Evolutionary conservation across 2,329 filamentous ascomycete genomes (phyloP).

Genomic region (Fonsecaea erecta): DNA sequence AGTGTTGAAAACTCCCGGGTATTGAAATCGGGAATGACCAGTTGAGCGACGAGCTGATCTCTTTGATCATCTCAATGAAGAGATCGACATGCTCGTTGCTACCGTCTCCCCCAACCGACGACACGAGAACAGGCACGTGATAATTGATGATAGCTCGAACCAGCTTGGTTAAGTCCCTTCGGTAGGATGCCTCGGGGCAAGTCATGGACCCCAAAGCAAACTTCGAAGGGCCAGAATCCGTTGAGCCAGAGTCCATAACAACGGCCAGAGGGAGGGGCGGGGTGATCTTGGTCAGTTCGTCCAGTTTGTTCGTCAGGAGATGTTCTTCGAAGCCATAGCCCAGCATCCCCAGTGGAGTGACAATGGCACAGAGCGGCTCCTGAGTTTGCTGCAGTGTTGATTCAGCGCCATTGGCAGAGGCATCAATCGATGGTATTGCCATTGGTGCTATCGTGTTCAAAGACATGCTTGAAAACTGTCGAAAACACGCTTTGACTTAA

Average conservation of each 20-base stretch:
- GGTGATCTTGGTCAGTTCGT: not conserved
- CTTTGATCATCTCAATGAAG: constrained; percentile 47
- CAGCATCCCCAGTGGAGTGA: constrained; percentile 22
- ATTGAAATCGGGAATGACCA: not conserved
- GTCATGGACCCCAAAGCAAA: constrained; percentile 35
- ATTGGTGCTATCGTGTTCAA: not conserved
- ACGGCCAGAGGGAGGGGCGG: constrained; percentile 10
- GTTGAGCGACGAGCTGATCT: constrained; percentile 37
- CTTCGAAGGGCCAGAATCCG: constrained; percentile 9
- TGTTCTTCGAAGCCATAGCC: constrained; percentile 22
- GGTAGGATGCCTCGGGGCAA: constrained; percentile 9
- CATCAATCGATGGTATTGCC: not conserved
- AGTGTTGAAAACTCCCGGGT: not conserved
- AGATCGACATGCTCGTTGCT: constrained; percentile 49
- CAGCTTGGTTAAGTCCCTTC: constrained; percentile 17
- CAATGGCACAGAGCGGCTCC: not conserved
- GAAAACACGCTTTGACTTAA: not conserved
- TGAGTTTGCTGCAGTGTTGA: not conserved
- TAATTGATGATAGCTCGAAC: constrained; percentile 45
- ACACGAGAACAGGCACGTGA: constrained; percentile 44
- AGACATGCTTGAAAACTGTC: not conserved
- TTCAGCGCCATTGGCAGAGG: constrained; percentile 1
- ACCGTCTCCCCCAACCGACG: constrained; percentile 55
- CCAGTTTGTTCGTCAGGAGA: not conserved
- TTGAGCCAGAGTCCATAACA: constrained; percentile 6